These are phyloP conservation scores for Haematococcus sp. DNA, from an alignment of 139 green algal species.

Conservation along the genomic window DNA sequence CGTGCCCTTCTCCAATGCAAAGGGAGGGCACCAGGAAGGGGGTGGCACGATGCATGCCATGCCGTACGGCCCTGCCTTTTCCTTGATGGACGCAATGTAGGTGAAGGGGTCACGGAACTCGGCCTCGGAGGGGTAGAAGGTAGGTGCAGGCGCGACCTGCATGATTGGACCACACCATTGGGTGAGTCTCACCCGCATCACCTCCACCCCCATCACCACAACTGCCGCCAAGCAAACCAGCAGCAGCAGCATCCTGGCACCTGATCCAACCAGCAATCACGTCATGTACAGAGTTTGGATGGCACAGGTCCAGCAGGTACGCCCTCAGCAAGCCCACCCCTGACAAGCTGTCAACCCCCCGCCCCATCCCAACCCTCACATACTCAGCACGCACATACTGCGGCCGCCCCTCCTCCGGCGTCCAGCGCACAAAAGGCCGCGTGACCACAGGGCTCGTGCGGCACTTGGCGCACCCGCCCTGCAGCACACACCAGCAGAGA, in stretches of 20 bases:
- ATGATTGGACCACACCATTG: neutral
- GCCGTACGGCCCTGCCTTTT: slow-evolving; percentile 64
- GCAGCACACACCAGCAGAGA: neutral
- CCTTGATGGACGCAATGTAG: slow-evolving; percentile 74
- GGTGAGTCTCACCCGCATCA: neutral
- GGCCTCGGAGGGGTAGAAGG: slow-evolving; percentile 72
- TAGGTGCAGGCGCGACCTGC: slow-evolving; percentile 52
- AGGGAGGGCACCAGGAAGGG: slow-evolving; percentile 55
- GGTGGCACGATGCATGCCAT: slow-evolving; percentile 90
- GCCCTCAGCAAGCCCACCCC: no score
- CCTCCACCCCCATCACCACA: no score
- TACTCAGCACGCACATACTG: slow-evolving; percentile 21
- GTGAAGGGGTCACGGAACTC: slow-evolving; percentile 80
- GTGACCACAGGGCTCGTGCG: slow-evolving; percentile 15
- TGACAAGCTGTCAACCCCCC: no score
- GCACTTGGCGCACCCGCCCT: slow-evolving; percentile 26
- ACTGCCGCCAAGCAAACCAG: neutral
- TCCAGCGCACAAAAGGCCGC: slow-evolving; percentile 23
- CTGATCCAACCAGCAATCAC: no score
- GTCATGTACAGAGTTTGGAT: no score
- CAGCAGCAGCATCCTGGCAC: neutral
- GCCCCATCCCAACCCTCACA: no score
- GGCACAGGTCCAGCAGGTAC: no score
- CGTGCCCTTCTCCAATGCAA: slow-evolving; percentile 11
- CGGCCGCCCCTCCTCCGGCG: slow-evolving; percentile 18